Conservation (phyloP, 1,284 basidiomycete species). For the Irpex sp. region DNA sequence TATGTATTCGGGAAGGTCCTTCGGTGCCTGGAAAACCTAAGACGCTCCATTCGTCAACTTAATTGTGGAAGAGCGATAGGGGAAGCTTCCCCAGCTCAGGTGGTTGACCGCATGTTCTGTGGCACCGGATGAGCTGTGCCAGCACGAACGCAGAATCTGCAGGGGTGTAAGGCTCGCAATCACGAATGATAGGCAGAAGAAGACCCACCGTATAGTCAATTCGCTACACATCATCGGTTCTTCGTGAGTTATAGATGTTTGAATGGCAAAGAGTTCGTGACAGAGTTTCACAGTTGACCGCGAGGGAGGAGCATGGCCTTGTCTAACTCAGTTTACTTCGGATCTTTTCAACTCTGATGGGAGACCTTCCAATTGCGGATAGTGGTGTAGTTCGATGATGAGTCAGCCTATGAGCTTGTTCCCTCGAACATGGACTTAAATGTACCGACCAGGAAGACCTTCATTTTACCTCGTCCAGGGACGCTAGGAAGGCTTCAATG, state of each 20-base stretch:
- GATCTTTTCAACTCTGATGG: conserved; percentile 1
- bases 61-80: not conserved
- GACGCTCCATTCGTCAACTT: not conserved
- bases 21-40: conserved; percentile 1
- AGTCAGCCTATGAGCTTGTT: not conserved
- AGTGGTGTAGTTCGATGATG: not conserved
- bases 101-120: not conserved
- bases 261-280: not conserved
- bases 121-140: not conserved
- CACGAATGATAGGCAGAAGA: not conserved
- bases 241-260: not conserved
- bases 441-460: not conserved
- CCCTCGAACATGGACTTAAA: not conserved
- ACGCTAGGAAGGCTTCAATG: not conserved
- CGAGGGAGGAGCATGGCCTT: not conserved
- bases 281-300: not conserved
- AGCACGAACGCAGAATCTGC: not conserved
- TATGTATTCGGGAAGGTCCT: not conserved
- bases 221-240: not conserved
- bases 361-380: conserved; percentile 1
- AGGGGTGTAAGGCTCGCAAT: not conserved
- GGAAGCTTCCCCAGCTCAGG: not conserved
- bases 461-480: not conserved
- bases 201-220: not conserved
- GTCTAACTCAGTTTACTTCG: not conserved